Conservation (phyloP, 148 eudicot genomes). For the Tetragonia tetragonoides region DNA sequence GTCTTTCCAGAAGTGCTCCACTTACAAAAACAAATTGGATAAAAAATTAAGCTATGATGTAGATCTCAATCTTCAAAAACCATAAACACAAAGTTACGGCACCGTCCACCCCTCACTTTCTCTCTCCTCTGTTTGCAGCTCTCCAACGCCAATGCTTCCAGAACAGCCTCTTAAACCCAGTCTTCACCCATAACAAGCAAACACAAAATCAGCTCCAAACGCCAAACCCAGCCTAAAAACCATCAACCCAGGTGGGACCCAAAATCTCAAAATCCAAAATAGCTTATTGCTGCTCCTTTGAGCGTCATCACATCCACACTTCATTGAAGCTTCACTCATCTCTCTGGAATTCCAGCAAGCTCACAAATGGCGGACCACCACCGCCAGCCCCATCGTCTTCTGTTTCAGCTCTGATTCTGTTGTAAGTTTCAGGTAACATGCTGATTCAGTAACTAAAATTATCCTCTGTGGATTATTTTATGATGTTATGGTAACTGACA, state of each 20-base stretch:
- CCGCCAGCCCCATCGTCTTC: not conserved
- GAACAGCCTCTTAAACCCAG: not conserved
- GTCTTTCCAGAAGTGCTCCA: conserved; percentile 13
- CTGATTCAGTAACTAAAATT: not conserved
- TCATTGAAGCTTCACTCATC: not conserved
- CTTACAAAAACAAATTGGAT: conserved; percentile 8
- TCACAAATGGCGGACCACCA: not conserved
- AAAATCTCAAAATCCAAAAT: not conserved
- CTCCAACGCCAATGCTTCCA: not conserved
- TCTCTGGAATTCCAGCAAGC: not conserved
- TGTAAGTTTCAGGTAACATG: not conserved
- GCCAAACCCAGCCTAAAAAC: not conserved
- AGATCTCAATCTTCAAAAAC: conserved; percentile 1
- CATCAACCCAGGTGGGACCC: not conserved
- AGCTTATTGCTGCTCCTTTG: not conserved
- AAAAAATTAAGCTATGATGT: not conserved
- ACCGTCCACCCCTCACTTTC: not conserved
- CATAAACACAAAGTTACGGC: not conserved
- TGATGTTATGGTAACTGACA: conserved; percentile 22
- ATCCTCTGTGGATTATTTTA: not conserved
- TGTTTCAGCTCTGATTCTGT: not conserved
- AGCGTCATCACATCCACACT: not conserved
- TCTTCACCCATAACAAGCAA: not conserved
- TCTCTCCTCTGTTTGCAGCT: not conserved
- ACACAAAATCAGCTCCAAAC: conserved; percentile 2